These are phyloP conservation scores for Phytophthora ohioensis DNA, from an alignment of 352 stramenopile genomes.

Conservation along the genomic window DNA sequence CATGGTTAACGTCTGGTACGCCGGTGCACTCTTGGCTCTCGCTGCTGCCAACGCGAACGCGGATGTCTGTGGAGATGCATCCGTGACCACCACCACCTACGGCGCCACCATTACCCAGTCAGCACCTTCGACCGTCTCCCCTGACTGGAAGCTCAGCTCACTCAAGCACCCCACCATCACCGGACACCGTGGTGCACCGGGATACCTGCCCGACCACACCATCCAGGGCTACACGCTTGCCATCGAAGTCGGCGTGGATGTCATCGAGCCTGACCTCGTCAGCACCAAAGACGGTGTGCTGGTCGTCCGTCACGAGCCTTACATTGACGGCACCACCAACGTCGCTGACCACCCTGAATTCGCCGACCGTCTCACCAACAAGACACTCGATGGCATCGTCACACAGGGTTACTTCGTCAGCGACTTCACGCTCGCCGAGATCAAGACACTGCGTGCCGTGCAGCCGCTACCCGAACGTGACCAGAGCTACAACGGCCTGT, in stretches of 20 bases:
- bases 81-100: conserved; percentile 36
- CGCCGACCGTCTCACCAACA: conserved; percentile 62
- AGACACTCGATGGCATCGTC: conserved; percentile 63
- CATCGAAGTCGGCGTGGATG: conserved; percentile 91
- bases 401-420: conserved; percentile 87
- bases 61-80: conserved; percentile 42
- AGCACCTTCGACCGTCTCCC: conserved; percentile 24
- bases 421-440: conserved; percentile 93
- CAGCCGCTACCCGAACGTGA: conserved; percentile 84
- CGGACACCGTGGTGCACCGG: conserved; percentile 88
- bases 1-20: conserved; percentile 62
- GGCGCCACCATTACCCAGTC: conserved; percentile 13
- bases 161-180: conserved; percentile 69
- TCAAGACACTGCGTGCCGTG: conserved; percentile 86
- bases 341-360: conserved; percentile 82
- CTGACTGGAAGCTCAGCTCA: conserved; percentile 31
- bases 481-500: conserved; percentile 85
- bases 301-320: conserved; percentile 87
- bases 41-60: conserved; percentile 32
- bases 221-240: conserved; percentile 90
- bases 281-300: conserved; percentile 87
- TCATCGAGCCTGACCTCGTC: conserved; percentile 93
- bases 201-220: conserved; percentile 93
- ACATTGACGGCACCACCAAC: conserved; percentile 92
- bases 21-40: conserved; percentile 37